phyloP scores from a whole-genome alignment of 2,329 filamentous ascomycete species.

The Cylindrodendrum hubeiense region DNA sequence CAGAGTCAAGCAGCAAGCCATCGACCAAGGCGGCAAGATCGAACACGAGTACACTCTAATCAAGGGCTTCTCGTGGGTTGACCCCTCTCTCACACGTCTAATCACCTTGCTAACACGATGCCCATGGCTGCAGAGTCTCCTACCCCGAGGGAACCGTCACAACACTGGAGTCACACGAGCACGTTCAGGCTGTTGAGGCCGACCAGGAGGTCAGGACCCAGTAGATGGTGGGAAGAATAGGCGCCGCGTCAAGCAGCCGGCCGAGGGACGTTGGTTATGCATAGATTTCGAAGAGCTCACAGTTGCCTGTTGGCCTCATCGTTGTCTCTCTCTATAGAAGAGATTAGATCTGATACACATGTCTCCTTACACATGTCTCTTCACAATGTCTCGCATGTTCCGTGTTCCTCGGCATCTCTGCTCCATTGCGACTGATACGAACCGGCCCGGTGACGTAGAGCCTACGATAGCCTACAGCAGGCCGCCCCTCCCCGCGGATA shows the following conservation, averaged over 20 bases:
- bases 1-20: constrained; percentile 82
- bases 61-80: constrained; percentile 90
- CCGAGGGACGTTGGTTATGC: background rate
- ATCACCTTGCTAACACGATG: background rate
- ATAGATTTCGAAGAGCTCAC: background rate
- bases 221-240: constrained; percentile 57
- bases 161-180: constrained; percentile 75
- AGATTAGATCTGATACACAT: background rate
- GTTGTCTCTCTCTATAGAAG: background rate
- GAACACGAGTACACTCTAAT: constrained; percentile 86
- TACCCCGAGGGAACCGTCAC: constrained; percentile 76
- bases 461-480: constrained; percentile 28
- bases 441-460: constrained; percentile 35
- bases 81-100: background rate
- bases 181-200: constrained; percentile 80
- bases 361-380: background rate
- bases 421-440: background rate
- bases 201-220: constrained; percentile 80
- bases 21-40: constrained; percentile 85
- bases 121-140: constrained; percentile 68
- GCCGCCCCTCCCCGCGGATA: constrained; percentile 10
- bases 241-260: background rate
- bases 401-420: background rate
- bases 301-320: background rate
- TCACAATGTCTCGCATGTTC: background rate